phyloP scores from a whole-genome alignment of 768 basidiomycete species.

The Amanita rubescens region DNA sequence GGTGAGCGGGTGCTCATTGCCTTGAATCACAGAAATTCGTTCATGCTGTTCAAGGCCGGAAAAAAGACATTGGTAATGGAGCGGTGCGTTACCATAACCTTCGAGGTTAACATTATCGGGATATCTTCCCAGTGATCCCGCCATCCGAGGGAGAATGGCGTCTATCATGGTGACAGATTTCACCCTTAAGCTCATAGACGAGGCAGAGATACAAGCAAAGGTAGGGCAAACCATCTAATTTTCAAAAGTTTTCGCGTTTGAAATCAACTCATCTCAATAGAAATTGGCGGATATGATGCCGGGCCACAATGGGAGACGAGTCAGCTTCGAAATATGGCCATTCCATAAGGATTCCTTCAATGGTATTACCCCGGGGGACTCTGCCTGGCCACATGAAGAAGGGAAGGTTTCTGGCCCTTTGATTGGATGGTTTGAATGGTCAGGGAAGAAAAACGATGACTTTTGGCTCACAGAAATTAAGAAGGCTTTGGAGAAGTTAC shows the following conservation, averaged over 20 bases:
- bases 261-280: not conserved
- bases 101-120: not conserved
- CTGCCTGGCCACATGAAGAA: not conserved
- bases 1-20: not conserved
- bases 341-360: not conserved
- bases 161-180: not conserved
- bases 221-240: not conserved
- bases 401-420: conserved; percentile 1
- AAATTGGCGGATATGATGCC: not conserved
- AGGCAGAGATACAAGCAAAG: not conserved
- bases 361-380: not conserved
- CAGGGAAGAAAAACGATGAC: not conserved
- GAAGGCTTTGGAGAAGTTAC: not conserved
- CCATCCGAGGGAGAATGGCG: not conserved
- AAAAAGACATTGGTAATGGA: not conserved
- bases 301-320: not conserved
- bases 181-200: not conserved
- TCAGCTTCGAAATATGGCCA: not conserved
- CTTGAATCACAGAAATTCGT: not conserved
- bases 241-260: not conserved
- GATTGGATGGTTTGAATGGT: conserved; percentile 1
- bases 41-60: not conserved
- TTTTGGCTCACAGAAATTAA: not conserved
- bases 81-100: not conserved
- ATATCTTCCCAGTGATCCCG: not conserved